Percentiles rank a stretch among this genome's conserved stretches.
These are phyloP conservation scores for Yarrowia divulgata DNA, from an alignment of 805 yeast species.

Conservation along the genomic window DNA sequence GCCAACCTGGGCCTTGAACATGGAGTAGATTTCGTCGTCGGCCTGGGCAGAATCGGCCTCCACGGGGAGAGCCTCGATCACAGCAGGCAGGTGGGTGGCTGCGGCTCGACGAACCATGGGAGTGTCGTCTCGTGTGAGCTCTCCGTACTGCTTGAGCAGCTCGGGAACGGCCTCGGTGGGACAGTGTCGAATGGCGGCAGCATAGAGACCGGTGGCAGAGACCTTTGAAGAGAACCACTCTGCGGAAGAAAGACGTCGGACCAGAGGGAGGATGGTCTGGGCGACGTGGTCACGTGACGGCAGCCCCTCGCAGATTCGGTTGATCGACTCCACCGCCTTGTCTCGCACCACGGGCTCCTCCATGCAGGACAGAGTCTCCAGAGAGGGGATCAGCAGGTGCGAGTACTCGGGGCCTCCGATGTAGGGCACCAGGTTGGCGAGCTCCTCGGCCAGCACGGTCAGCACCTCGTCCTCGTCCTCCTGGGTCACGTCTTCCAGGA, in stretches of 20 bases:
- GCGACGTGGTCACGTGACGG: constrained; percentile 34
- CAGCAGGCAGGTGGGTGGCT: constrained; percentile 78
- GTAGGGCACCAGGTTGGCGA: constrained; percentile 85
- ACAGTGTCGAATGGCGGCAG: constrained; percentile 65
- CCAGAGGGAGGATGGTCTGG: constrained; percentile 71
- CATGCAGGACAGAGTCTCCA: constrained; percentile 85
- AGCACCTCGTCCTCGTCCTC: constrained; percentile 99
- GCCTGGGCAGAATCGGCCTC: constrained; percentile 41
- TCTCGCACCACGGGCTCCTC: constrained; percentile 98
- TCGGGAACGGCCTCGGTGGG: constrained; percentile 56
- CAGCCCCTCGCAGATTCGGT: constrained; percentile 61
- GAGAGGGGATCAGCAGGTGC: constrained; percentile 63
- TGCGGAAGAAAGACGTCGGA: constrained; percentile 79
- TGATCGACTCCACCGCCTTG: constrained; percentile 86
- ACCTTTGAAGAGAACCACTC: constrained; percentile 95
- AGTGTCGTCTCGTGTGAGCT: constrained; percentile 84
- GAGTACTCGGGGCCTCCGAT: constrained; percentile 83
- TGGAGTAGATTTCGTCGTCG: constrained; percentile 72
- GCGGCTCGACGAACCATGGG: constrained; percentile 98
- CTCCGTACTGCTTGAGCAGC: constrained; percentile 70
- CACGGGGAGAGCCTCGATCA: constrained; percentile 64
- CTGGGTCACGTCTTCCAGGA: constrained; percentile 67
- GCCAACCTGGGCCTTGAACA: constrained; percentile 77
- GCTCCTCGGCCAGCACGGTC: constrained; percentile 88
- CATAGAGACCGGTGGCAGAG: constrained; percentile 88